Base-by-base conservation (phyloP, 2,329 filamentous ascomycete genomes). In the Aaosphaeria arxii region DNA sequence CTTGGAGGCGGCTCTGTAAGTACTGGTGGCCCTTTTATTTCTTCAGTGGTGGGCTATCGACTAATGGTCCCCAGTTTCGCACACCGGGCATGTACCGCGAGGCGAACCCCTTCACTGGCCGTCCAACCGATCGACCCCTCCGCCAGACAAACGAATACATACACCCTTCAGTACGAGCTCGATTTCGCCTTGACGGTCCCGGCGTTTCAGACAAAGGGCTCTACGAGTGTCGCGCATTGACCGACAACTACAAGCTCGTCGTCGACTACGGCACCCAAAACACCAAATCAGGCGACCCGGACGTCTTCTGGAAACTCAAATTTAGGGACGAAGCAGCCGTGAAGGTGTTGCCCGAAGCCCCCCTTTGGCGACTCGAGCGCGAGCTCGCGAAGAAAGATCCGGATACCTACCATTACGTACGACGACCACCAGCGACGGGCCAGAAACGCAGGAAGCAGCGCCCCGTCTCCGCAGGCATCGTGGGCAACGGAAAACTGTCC, bases 141-240 rank as follows among this genome's bases (percentile, higher is more conserved):
- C 63, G 69, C 31, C 67, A 77, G 48, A 79, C 77, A 28, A 71
- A 75, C 53, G 77, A 80, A 60, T 79, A 79, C 55, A 74, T 80
- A 30, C 77, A 80, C 56, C 71, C 77, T 5, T 74, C 67, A 4
- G 77, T 74, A 5, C 72, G 77, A 17, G 66, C 74, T 0, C 70
- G 77, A 11, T 54, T 73, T 40, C 70, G 70, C 9, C 68, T 77
- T 5, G 57, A 67, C 49, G 77, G 77, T 4, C 76, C 76, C 1
- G 76, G 76, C 4, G 53, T 71, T 39, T 59, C 71, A 33, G 77
- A 79, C 59, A 67, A 66, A 33, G 73, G 73, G 40, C 39, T 57
- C 29, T 80, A 79, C 58, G 70, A 75, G 17, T 59, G 58, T 63
- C 72, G 54, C 49, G 71, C 73, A 3, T 62, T 79, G 5, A 61